Base-by-base conservation (phyloP, 2,329 filamentous ascomycete species). In the Dactylellina drechsleri region DNA sequence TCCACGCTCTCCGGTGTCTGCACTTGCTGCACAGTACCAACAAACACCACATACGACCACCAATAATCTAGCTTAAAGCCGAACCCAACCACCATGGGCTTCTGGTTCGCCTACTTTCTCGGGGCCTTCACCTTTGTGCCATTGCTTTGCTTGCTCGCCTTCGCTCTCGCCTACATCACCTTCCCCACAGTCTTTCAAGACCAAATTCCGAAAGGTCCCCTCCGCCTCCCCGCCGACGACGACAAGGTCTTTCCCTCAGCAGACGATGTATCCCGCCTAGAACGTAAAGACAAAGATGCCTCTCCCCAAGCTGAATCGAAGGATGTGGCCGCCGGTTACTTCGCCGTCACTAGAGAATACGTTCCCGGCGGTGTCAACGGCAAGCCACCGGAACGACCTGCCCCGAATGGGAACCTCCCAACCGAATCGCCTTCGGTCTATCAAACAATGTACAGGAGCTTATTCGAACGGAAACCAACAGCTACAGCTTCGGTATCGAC, bases 291-390 rank as follows among this genome's bases (percentile, higher is more conserved):
- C 13, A 52, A 65, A 49, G 52, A 71, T 26, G 52, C 57, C 16
- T 36, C 28, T 5, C n/a, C 20, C 2, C 43, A 26, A 47, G 26
- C 54, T 12, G 60, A 65, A 64, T 45, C 59, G 0, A 65, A 76
- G 40, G 92, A 96, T 80, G 91, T 93, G 47, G 92, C 92, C 1
- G 91, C 93, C 7, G 93, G 93, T 16, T 97, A 96, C 83, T 97
- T 97, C 82, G 92, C 93, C n/a, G 92, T 97, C 15, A 96, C 92
- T 81, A 88, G 93, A 81, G 93, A 97, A 83, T 97, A 95, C 83
- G 91, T 92, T 0, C 92, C 93, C 49, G 92, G 93, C 81, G 93
- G 93, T 49, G 90, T 96, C 82, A 96, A 96, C 84, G 92, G 92
- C 74, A 96, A 94, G 83, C 93, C 93, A 4, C 93, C 94, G 71